Percentiles rank a stretch among this genome's conserved stretches.
Evolutionary conservation across 306 rosid species (phyloP).

Genomic region (Medicago lupulina): DNA sequence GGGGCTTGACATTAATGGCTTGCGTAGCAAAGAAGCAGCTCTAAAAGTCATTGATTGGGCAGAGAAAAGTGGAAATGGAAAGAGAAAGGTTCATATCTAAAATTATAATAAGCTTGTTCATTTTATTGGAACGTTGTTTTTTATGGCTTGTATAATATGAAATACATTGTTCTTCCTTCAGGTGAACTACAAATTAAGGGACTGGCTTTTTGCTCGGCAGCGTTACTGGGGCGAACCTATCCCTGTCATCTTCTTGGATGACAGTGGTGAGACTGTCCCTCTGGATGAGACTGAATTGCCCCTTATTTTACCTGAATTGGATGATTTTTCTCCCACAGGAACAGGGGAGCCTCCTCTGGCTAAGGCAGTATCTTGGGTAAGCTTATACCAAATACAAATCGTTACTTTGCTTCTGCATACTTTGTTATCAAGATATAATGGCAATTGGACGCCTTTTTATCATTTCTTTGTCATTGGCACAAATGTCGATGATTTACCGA

Average conservation of each 20-base stretch:
- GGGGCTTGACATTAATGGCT: conserved; percentile 81
- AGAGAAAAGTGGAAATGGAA: conserved; percentile 81
- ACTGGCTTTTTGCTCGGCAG: conserved; percentile 99
- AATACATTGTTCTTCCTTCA: conserved; percentile 46
- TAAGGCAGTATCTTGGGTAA: conserved; percentile 89
- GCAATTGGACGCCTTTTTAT: conserved; percentile 9
- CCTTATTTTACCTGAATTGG: conserved; percentile 88
- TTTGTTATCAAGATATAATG: conserved; percentile 31
- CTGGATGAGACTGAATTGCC: conserved; percentile 83
- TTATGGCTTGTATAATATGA: conserved; percentile 33
- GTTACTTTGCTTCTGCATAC: conserved; percentile 26
- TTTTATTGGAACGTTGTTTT: conserved; percentile 14
- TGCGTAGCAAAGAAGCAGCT: conserved; percentile 81
- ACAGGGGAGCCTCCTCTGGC: conserved; percentile 96
- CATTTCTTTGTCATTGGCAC: conserved; percentile 23
- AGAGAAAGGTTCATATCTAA: conserved; percentile 68
- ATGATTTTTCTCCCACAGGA: conserved; percentile 95
- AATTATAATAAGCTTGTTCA: conserved; percentile 35
- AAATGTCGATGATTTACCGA: conserved; percentile 6
- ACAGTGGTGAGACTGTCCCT: conserved; percentile 71
- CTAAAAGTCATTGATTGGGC: conserved; percentile 86
- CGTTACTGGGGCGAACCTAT: conserved; percentile 99
- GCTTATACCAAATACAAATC: conserved; percentile 8
- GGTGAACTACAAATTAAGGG: conserved; percentile 97
- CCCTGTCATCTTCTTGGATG: conserved; percentile 87